phyloP scores from a whole-genome alignment of 2,329 filamentous ascomycete genomes.

The Sporothrix brasiliensis region DNA sequence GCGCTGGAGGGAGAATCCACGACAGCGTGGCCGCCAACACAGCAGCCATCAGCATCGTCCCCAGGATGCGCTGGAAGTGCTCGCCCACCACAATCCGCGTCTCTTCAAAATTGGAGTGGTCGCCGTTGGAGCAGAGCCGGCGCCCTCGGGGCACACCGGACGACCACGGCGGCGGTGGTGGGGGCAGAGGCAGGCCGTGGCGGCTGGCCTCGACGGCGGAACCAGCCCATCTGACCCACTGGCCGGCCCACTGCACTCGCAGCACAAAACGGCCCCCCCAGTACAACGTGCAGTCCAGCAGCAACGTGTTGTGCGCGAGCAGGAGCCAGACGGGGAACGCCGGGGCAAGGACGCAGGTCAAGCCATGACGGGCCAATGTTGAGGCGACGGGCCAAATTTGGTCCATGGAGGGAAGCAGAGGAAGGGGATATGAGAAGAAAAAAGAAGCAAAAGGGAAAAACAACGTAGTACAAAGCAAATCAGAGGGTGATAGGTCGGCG shows the following conservation, averaged over 20 bases:
- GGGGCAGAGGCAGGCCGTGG: not conserved
- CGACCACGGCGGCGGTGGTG: not conserved
- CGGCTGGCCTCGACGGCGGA: not conserved
- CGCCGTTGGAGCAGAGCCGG: conserved; percentile 28
- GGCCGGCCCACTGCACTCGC: too few relatives aligned
- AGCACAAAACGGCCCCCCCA: not conserved
- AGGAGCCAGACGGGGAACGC: conserved; percentile 12
- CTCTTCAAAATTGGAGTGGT: conserved; percentile 27
- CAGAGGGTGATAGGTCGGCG: not conserved
- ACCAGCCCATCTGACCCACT: not conserved
- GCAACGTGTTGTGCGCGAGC: not conserved
- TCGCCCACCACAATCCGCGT: conserved; percentile 25
- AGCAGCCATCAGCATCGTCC: not conserved
- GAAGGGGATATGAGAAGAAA: not conserved
- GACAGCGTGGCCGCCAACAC: not conserved
- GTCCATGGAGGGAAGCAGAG: not conserved
- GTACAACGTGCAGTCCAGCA: conserved; percentile 1
- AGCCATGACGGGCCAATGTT: not conserved
- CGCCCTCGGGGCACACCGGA: not conserved
- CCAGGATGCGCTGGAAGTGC: conserved; percentile 11
- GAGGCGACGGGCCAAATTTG: not conserved
- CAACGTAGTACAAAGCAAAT: not conserved
- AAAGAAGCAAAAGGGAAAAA: not conserved
- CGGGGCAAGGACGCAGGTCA: not conserved
- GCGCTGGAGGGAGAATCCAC: not conserved